Base-by-base conservation (phyloP, 2,329 filamentous ascomycete genomes). In the Juglanconis juglandina region DNA sequence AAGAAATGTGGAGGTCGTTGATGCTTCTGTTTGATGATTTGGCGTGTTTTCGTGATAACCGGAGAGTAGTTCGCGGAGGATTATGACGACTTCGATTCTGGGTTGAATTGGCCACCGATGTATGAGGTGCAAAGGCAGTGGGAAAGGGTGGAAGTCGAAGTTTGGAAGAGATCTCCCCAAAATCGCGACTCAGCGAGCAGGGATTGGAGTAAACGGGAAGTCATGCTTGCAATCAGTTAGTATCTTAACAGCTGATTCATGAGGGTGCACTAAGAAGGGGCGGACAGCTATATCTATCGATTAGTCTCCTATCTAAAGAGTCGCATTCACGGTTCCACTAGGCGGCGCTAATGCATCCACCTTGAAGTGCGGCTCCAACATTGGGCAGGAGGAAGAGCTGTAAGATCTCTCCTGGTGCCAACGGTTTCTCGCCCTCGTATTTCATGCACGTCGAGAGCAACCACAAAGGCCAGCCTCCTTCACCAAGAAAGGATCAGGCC, bases 21-120 rank as follows among this genome's bases (percentile, higher is more conserved):
- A 42, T n/a, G 37, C 54, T 53, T 14, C 47, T 44, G 33, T 55
- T 50, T 44, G 61, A 53, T 56, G 61, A 6, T 33, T 33, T 35
- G 37, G 42, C 44, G 44, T 48, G 32, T 9, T 37, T 33, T 30
- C 9, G 46, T 32, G 47, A 58, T 42, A 41, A n/a, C 42, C 8
- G 14, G 24, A 37, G 54, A n/a, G 14, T 14, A 11, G 46, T 55
- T 32, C 37, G 53, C 55, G 54, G 61, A 48, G 9, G 32, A 46
- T 32, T 42, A 50, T 10, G 61, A 50, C 47, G 50, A 33, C 32
- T 52, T n/a, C 44, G 53, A 13, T 58, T 51, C 5, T 48, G n/a
- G 17, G 7, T 50, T n/a, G 53, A 32, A 53, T 41, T 49, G 53
- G 57, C 57, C 57, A 54, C 53, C 57, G 14, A 44, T 42, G 17